Percentiles rank a stretch among this genome's conserved stretches.
These are phyloP conservation scores for Epichloe sp. DNA, from an alignment of 2,329 filamentous ascomycete genomes.

Conservation along the genomic window DNA sequence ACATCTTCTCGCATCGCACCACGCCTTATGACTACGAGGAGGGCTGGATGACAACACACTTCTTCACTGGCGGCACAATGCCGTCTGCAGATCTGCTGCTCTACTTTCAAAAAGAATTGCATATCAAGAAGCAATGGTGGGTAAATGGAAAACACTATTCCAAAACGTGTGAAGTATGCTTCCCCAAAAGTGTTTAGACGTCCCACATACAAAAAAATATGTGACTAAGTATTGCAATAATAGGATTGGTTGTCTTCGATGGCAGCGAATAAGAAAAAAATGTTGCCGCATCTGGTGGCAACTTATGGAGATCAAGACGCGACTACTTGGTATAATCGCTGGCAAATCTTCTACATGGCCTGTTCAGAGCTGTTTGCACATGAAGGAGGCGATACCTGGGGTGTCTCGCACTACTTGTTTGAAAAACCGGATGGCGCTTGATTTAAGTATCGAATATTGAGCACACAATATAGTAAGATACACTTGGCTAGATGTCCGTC, in stretches of 20 bases:
- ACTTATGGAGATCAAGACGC: slow-evolving; percentile 51
- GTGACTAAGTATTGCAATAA: not conserved
- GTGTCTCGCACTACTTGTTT: slow-evolving; percentile 54
- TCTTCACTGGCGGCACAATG: slow-evolving; percentile 65
- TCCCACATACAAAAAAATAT: not conserved
- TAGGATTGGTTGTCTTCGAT: slow-evolving; percentile 51
- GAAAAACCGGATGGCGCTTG: slow-evolving; percentile 33
- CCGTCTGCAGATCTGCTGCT: slow-evolving; percentile 51
- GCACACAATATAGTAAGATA: not conserved
- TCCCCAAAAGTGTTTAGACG: not conserved
- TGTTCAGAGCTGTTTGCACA: slow-evolving; percentile 58
- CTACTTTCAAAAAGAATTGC: slow-evolving; percentile 52
- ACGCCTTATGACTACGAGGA: slow-evolving; percentile 59
- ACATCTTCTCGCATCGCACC: slow-evolving; percentile 51
- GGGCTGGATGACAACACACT: slow-evolving; percentile 63
- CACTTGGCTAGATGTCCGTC: not conserved
- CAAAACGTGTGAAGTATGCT: slow-evolving; percentile 50
- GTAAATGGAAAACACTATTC: slow-evolving; percentile 56
- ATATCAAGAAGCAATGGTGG: slow-evolving; percentile 54
- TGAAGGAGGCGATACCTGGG: slow-evolving; percentile 53
- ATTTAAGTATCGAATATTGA: not conserved
- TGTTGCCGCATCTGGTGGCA: slow-evolving; percentile 51
- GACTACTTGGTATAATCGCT: slow-evolving; percentile 52
- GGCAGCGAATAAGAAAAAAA: slow-evolving; percentile 41
- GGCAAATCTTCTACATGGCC: slow-evolving; percentile 62